Percentiles rank a stretch among this genome's conserved stretches.
Conservation (phyloP, 176 grass and related monocot species). For the Panicum miliaceum region DNA sequence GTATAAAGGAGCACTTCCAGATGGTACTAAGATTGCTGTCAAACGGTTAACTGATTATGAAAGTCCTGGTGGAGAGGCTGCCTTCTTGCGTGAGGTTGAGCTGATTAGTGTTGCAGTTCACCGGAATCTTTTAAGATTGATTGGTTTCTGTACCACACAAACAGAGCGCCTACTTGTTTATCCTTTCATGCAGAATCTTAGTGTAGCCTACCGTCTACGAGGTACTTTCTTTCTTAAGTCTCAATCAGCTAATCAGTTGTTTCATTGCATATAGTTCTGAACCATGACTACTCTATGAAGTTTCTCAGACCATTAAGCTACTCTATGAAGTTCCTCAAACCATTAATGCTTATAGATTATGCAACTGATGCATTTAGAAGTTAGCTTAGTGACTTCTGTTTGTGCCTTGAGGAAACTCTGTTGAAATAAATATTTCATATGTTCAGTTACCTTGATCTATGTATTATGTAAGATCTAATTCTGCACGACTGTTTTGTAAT, state of each 20-base stretch:
- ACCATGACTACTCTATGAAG: constrained; percentile 5
- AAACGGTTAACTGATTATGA: constrained; percentile 94
- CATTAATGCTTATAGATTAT: constrained; percentile 28
- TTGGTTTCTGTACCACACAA: constrained; percentile 96
- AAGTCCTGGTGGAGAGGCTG: constrained; percentile 91
- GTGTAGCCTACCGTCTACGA: constrained; percentile 93
- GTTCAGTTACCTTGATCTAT: constrained; percentile 3
- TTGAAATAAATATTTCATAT: constrained; percentile 7
- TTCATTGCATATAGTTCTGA: constrained; percentile 1
- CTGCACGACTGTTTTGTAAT: constrained; percentile 3
- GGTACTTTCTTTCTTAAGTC: constrained; percentile 56
- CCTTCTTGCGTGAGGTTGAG: constrained; percentile 96
- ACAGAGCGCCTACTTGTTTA: constrained; percentile 95
- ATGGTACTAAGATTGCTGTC: constrained; percentile 96
- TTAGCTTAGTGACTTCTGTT: background rate
- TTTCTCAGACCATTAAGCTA: constrained; percentile 13
- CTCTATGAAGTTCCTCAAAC: constrained; percentile 15
- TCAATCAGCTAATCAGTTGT: constrained; percentile 33
- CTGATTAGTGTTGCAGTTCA: constrained; percentile 99
- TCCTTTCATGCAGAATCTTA: constrained; percentile 98
- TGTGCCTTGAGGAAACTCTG: background rate
- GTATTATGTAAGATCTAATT: background rate
- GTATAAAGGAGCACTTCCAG: constrained; percentile 93
- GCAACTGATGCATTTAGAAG: constrained; percentile 4
- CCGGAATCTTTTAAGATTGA: constrained; percentile 90